Conservation (phyloP, 192 early-diverging fungal genomes). For the Podila clonocystis region DNA sequence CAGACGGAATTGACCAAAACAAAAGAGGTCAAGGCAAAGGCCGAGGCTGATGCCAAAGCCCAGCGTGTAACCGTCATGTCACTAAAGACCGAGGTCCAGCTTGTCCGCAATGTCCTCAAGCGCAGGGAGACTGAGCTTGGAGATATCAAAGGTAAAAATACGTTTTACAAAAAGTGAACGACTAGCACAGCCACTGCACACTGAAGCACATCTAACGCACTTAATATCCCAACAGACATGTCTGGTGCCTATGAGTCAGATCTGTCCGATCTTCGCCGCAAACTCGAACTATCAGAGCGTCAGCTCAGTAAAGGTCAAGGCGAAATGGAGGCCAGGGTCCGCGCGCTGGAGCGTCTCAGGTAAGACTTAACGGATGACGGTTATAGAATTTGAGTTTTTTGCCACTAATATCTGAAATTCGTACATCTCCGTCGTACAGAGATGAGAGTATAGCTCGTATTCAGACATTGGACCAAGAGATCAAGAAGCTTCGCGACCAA, state of each 20-base stretch:
- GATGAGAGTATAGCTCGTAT: conserved; percentile 45
- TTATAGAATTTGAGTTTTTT: too few species aligned
- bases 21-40: conserved; percentile 34
- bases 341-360: conserved; percentile 33
- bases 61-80: conserved; percentile 45
- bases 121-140: conserved; percentile 46
- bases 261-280: conserved; percentile 34
- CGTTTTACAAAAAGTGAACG: neutral
- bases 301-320: conserved; percentile 36
- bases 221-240: conserved; percentile 21
- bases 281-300: conserved; percentile 34
- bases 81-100: conserved; percentile 41
- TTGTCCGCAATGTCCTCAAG: conserved; percentile 49
- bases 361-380: neutral
- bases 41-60: conserved; percentile 45
- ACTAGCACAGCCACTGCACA: neutral
- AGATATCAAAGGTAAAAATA: conserved; percentile 39
- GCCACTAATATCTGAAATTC: neutral
- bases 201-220: neutral
- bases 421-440: neutral
- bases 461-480: conserved; percentile 38
- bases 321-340: conserved; percentile 41
- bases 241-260: conserved; percentile 37
- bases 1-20: conserved; percentile 28
- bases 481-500: conserved; percentile 42